Base-by-base conservation (phyloP, 352 stramenopile species). In the Phytophthora lateralis region DNA sequence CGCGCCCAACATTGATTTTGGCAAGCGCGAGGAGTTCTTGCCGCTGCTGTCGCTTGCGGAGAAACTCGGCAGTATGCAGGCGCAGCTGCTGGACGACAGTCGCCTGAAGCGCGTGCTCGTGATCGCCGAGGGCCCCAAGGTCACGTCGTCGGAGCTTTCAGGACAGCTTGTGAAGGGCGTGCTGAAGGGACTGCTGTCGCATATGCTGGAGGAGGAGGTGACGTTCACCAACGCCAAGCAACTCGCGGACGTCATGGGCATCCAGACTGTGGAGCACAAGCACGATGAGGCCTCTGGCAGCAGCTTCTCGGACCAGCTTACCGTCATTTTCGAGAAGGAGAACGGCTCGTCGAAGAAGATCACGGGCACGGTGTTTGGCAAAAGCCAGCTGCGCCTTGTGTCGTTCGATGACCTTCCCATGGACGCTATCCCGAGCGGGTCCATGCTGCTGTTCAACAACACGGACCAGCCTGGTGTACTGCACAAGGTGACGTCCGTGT, bases 381-480 rank as follows among this genome's bases (percentile, higher is more conserved):
- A 89, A 44, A 85, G 66, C 59, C 88, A 97, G 54, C 70, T 94
- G n/a, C 83, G 91, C 0, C 75, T 98, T 41, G 88, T 97, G 30
- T 79, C 87, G 1, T 91, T 97, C 45, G 88, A 98, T 56, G 90
- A 91, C 45, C 77, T 97, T 18, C 78, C 75, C 20, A 94, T 97
- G 72, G 85, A 94, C 54, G 83, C 83, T 14, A 91, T 94, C 49
- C 86, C 87, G 12, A 95, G 83, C 44, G 89, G 89, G 15, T 88
- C 91, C 41, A 96, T 98, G 77, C 80, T 98, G 48, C 76, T 98
- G 58, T 97, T 98, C 53, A 86, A 97, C 61, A 99, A 98, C 79
- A 90, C 90, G 6, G 97, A 99, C 72, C 66, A 93, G 62, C 93
- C 97, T 5, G 97, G 96, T 43, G 93, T 98, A 59, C 76, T 99